These are phyloP conservation scores for Steccherinum ochraceum DNA, from an alignment of 768 basidiomycete genomes.

Conservation along the genomic window DNA sequence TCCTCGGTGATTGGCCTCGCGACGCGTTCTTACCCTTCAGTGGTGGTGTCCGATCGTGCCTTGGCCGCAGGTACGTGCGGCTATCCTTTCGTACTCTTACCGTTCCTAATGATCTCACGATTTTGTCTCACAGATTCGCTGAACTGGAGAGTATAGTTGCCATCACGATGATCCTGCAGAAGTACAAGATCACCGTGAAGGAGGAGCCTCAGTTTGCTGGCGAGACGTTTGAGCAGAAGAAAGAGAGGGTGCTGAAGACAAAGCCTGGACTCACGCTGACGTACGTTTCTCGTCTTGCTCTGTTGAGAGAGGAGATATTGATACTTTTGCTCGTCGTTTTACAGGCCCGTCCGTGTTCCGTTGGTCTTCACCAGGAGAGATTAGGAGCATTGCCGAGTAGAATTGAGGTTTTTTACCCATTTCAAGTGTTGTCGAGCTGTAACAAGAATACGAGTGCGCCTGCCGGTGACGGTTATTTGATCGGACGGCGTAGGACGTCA, in stretches of 20 bases:
- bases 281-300: conserved; percentile 12
- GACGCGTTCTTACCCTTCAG: conserved; percentile 54
- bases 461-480: no score
- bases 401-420: no score
- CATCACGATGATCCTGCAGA: conserved; percentile 40
- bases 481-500: no score
- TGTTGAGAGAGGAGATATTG: not conserved
- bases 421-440: no score
- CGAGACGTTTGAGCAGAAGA: conserved; percentile 43
- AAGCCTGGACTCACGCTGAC: conserved; percentile 16
- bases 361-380: conserved; percentile 15
- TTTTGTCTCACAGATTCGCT: conserved; percentile 23
- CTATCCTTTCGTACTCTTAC: conserved; percentile 14
- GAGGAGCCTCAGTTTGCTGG: conserved; percentile 27
- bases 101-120: conserved; percentile 8
- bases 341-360: conserved; percentile 15
- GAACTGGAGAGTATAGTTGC: conserved; percentile 47
- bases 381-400: not conserved
- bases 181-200: conserved; percentile 35
- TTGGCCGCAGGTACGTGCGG: conserved; percentile 31
- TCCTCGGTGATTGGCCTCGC: conserved; percentile 43
- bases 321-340: not conserved
- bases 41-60: conserved; percentile 38
- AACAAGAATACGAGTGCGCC: no score
- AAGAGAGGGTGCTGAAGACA: conserved; percentile 18